Evolutionary conservation across 768 basidiomycete genomes (phyloP).

Genomic region (Phlebiopsis gigantea): DNA sequence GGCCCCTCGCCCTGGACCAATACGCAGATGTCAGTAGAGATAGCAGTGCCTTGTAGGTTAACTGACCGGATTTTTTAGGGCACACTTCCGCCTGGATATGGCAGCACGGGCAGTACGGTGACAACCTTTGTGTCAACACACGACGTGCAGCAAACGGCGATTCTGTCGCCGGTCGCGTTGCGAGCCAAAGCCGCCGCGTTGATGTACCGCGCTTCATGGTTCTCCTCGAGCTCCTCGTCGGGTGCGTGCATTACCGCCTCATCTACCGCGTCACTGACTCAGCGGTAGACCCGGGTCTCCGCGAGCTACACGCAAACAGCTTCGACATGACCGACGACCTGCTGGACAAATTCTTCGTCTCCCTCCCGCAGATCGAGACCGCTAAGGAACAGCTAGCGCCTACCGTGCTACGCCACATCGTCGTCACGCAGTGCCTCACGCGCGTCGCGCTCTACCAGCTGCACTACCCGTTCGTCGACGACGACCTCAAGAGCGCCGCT

Average conservation of each 20-base stretch:
- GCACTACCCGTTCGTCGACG: conserved; percentile 41
- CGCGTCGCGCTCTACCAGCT: conserved; percentile 49
- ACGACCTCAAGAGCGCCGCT: conserved; percentile 16
- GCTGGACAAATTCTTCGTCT: conserved; percentile 20
- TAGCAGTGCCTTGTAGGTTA: neutral
- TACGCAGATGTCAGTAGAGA: conserved; percentile 27
- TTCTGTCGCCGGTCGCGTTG: conserved; percentile 31
- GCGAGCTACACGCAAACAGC: conserved; percentile 9
- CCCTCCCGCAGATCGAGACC: conserved; percentile 13
- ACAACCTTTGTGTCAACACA: conserved; percentile 38
- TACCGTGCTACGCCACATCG: conserved; percentile 27
- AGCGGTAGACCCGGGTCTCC: neutral
- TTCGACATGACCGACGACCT: conserved; percentile 17
- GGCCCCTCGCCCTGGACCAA: conserved; percentile 31
- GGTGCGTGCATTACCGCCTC: conserved; percentile 15
- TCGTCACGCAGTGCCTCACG: conserved; percentile 44
- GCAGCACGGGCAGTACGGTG: conserved; percentile 40
- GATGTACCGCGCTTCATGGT: conserved; percentile 53
- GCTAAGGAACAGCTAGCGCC: conserved; percentile 7
- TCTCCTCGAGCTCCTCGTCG: conserved; percentile 36
- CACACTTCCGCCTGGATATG: conserved; percentile 41
- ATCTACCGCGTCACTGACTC: neutral
- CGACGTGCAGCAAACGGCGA: conserved; percentile 24
- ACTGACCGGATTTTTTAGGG: conserved; percentile 20
- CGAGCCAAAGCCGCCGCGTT: conserved; percentile 52